Conservation (phyloP, 2,329 filamentous ascomycete species). For the Zymoseptoria pseudotritici region DNA sequence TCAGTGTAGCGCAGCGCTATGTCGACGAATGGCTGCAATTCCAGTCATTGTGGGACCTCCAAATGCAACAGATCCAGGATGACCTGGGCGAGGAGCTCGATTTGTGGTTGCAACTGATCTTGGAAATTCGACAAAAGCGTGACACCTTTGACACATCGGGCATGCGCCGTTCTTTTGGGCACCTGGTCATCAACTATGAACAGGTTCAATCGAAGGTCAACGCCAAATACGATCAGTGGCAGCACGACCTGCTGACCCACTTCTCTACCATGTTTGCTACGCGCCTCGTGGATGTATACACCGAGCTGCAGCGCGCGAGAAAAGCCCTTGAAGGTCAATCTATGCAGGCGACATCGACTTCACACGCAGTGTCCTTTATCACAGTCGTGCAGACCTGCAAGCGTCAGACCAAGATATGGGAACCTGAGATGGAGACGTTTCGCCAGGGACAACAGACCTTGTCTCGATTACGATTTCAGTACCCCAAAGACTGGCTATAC, state of each 20-base stretch:
- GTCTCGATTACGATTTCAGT: conserved; percentile 84
- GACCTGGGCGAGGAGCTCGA: conserved; percentile 83
- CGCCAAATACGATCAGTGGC: conserved; percentile 98
- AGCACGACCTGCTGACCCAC: conserved; percentile 90
- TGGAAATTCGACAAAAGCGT: conserved; percentile 91
- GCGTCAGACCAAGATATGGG: conserved; percentile 87
- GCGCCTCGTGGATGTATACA: conserved; percentile 85
- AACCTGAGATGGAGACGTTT: conserved; percentile 92
- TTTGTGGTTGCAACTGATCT: conserved; percentile 89
- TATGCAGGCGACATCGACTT: conserved; percentile 88
- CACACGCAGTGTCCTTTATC: conserved; percentile 96
- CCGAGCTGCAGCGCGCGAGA: conserved; percentile 83
- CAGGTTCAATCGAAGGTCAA: conserved; percentile 99
- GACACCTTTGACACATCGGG: conserved; percentile 97
- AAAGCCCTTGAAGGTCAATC: conserved; percentile 87
- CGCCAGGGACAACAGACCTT: conserved; percentile 91
- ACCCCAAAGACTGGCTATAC: conserved; percentile 86
- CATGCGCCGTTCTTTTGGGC: conserved; percentile 84
- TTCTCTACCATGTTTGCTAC: conserved; percentile 84
- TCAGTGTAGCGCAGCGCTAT: conserved; percentile 72
- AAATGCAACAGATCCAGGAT: conserved; percentile 91
- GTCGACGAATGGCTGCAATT: conserved; percentile 98
- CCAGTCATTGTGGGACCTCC: conserved; percentile 95
- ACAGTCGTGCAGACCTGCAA: conserved; percentile 96
- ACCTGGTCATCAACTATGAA: conserved; percentile 93